phyloP scores from a whole-genome alignment of 805 yeast species.

The Lipomyces kockii region DNA sequence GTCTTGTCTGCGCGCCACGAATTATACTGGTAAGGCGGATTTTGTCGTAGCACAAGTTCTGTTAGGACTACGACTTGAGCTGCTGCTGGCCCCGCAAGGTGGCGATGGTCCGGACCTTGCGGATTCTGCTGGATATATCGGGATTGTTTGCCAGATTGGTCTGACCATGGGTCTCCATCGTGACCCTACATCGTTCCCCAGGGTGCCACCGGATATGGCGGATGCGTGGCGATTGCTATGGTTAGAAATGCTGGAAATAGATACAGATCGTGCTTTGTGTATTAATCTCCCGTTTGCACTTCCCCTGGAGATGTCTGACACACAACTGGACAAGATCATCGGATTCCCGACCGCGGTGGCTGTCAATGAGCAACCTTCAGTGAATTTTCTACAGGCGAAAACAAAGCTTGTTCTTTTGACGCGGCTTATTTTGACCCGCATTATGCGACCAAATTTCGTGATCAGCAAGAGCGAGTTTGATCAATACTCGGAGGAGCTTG shows the following conservation, averaged over 20 bases:
- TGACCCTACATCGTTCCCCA: conserved; percentile 38
- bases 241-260: conserved; percentile 38
- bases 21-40: conserved; percentile 26
- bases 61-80: conserved; percentile 38
- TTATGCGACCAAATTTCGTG: conserved; percentile 13
- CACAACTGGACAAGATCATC: conserved; percentile 12
- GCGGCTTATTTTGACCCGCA: conserved; percentile 12
- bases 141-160: conserved; percentile 39
- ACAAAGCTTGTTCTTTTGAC: conserved; percentile 22
- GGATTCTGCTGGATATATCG: conserved; percentile 35
- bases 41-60: conserved; percentile 32
- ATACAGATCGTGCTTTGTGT: conserved; percentile 37
- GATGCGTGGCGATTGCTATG: conserved; percentile 40
- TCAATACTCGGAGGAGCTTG: conserved; percentile 1
- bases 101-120: conserved; percentile 37
- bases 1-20: conserved; percentile 24
- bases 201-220: conserved; percentile 33
- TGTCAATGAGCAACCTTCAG: conserved; percentile 26
- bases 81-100: conserved; percentile 31
- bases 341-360: conserved; percentile 10
- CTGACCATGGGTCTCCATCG: conserved; percentile 42
- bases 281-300: conserved; percentile 29
- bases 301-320: conserved; percentile 28
- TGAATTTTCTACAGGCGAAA: conserved; percentile 19
- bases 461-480: conserved; percentile 19